Base-by-base conservation (phyloP, 345 rosid genomes). In the Acer negundo region DNA sequence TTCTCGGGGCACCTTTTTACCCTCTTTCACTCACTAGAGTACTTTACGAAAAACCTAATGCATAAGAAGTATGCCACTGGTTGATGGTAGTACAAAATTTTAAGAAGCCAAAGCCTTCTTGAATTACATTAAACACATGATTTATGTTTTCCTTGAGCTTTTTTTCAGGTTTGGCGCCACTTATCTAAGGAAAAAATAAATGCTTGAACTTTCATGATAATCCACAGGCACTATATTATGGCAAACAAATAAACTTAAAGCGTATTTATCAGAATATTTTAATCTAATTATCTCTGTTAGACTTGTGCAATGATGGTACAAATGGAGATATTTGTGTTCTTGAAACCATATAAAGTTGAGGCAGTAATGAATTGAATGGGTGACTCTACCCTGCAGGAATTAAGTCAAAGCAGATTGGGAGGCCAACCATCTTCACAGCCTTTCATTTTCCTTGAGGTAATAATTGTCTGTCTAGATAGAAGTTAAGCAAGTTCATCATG, bases 331-430 rank as follows among this genome's bases (percentile, higher is more conserved):
- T 69, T 49, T 16, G 16, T 16, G 58, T 69, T 47, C 19, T 23
- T 16, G 22, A 69, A 24, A 69, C 20, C 73, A 49, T 69, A 24
- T 49, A 63, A 71, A 17, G 20, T 47, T 46, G 23, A 62, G 59
- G 44, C 17, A 74, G 59, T 68, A 23, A 61, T 20, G 17, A 53
- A 53, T 74, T 76, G 23, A 61, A n/a, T 38, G 64, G 79, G 44
- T 58, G 49, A 62, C 16, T 69, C 62, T 47, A 75, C 44, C 69
- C 51, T 78, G 85, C 83, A 91, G 95, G 91, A 91, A 72, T 66
- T 88, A 77, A 84, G 83, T 80, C 83, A 82, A 80, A 88, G 88
- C 85, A 84, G 87, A 76, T 75, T 87, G 77, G 84, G 84, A 73
- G 88, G 87, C 44, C 87, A 82, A 75, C 75, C 81, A 28, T 7